phyloP scores from a whole-genome alignment of 1,284 basidiomycete genomes.

The Cystobasidium slooffiae region DNA sequence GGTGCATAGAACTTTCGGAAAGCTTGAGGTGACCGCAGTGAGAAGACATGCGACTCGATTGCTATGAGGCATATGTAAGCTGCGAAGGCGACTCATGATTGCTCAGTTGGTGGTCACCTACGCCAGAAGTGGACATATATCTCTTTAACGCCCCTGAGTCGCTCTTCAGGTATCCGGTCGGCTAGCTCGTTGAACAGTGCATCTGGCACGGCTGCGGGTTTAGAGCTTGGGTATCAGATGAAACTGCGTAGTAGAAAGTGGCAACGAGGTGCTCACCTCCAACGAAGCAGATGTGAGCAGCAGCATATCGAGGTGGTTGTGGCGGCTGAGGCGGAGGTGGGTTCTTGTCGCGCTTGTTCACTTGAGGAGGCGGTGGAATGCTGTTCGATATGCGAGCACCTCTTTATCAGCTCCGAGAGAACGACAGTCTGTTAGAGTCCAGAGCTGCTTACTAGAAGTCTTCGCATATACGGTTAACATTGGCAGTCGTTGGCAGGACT shows the following conservation, averaged over 20 bases:
- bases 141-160: slow-evolving; percentile 73
- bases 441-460: slow-evolving; percentile 67
- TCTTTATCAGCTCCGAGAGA: background rate
- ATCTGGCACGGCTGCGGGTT: slow-evolving; percentile 69
- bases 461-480: slow-evolving; percentile 85
- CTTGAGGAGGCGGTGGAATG: slow-evolving; percentile 32
- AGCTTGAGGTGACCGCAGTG: slow-evolving; percentile 70
- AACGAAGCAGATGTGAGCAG: slow-evolving; percentile 90
- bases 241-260: slow-evolving; percentile 11
- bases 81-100: background rate
- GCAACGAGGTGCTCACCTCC: slow-evolving; percentile 69
- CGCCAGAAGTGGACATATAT: slow-evolving; percentile 88
- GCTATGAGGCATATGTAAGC: slow-evolving; percentile 62
- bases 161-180: slow-evolving; percentile 57
- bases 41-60: slow-evolving; percentile 80
- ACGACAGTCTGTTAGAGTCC: background rate
- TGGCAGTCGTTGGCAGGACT: slow-evolving; percentile 90
- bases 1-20: slow-evolving; percentile 88
- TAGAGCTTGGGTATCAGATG: slow-evolving; percentile 21
- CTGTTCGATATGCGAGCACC: background rate
- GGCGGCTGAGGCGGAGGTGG: slow-evolving; percentile 45
- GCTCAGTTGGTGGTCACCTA: slow-evolving; percentile 57
- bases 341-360: slow-evolving; percentile 44
- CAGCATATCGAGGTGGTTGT: slow-evolving; percentile 72
- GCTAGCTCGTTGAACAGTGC: slow-evolving; percentile 73